A percentile compares a stretch with the other conserved stretches of the same genome.
Evolutionary conservation across 192 early-diverging fungal genomes (phyloP).

Genomic region (Chytriomyces confervae): DNA sequence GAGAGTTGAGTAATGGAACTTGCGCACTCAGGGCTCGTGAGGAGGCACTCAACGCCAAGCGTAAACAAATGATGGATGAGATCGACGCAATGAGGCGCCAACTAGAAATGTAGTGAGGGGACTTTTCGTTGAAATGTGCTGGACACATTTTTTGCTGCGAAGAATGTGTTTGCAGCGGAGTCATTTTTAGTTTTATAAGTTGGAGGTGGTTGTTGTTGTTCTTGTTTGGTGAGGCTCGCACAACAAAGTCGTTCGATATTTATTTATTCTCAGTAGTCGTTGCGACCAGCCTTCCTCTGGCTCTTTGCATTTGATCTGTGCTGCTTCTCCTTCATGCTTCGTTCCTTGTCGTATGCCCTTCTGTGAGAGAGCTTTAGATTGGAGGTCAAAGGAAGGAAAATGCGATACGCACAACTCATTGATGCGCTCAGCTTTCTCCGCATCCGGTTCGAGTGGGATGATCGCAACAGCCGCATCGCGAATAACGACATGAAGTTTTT

Average conservation of each 20-base stretch:
- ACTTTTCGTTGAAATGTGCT: no score
- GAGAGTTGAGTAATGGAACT: neutral
- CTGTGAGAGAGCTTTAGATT: neutral
- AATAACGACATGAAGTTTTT: slow-evolving; percentile 30
- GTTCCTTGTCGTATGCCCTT: slow-evolving; percentile 14
- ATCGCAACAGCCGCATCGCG: slow-evolving; percentile 8
- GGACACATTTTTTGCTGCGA: no score
- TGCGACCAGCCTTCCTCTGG: slow-evolving; percentile 4
- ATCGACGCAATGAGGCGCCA: slow-evolving; percentile 52
- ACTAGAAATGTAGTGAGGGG: slow-evolving; percentile 32
- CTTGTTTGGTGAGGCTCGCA: no score
- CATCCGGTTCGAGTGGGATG: slow-evolving; percentile 34
- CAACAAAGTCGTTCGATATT: no score
- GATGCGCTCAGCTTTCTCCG: slow-evolving; percentile 38
- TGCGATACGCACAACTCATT: slow-evolving; percentile 38
- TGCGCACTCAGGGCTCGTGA: slow-evolving; percentile 46
- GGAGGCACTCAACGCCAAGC: slow-evolving; percentile 53
- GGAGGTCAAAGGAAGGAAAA: neutral
- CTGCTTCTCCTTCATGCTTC: slow-evolving; percentile 15
- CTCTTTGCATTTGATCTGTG: slow-evolving; percentile 9
- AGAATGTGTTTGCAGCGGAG: no score
- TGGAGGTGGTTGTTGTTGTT: no score
- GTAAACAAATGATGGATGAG: slow-evolving; percentile 65
- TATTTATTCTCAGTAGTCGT: slow-evolving; percentile 13
- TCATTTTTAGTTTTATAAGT: no score